Evolutionary conservation across 345 rosid species (phyloP), one percentile per base, ranked within the genome.

Genomic region (Rhizophora apiculata): DNA sequence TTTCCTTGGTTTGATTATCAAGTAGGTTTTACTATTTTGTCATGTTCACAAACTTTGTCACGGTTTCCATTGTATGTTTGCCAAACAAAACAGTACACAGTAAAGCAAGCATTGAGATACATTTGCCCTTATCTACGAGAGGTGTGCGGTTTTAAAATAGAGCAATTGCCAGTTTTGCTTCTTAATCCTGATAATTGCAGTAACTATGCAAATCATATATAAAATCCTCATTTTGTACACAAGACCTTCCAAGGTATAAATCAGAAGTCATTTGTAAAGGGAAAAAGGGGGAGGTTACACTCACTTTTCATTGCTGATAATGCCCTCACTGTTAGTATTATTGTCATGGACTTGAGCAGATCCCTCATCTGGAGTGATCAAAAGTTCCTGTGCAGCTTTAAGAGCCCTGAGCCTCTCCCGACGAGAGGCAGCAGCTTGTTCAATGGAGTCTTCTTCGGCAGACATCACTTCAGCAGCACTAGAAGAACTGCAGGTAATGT

Each of bases 351-450:
- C 79, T 52, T 62, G 83, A 52, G 68, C 74, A 36, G 81, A 68
- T 37, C 61, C 86, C 26, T 79, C 87, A 39, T 86, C 86, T 2
- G 84, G 87, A 29, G 83, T 72, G 63, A 51, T 80, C 19, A 83
- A 52, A 2, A 93, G 80, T 61, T 93, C 89, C 76, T 86, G 86
- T 66, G 98, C 97, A 65, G 84, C 89, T 73, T 72, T 89, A 43
- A 93, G 85, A 77, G 93, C 96, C 67, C 68, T 86, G 43, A 93
- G 81, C 72, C 94, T 85, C 88, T 93, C 97, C 68, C 86, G 75
- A 30, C 96, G 96, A 16, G 80, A 80, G 6, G 87, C 91, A 53
- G 90, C 87, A 7, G 88, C 88, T 65, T 84, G 92, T 74, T 88
- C 96, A 9, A 86, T 62, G 4, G 93, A 86, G 1, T 85, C 89